Evolutionary conservation across 495 filamentous ascomycete genomes (phyloP).

Genomic region (Collariella sp.): DNA sequence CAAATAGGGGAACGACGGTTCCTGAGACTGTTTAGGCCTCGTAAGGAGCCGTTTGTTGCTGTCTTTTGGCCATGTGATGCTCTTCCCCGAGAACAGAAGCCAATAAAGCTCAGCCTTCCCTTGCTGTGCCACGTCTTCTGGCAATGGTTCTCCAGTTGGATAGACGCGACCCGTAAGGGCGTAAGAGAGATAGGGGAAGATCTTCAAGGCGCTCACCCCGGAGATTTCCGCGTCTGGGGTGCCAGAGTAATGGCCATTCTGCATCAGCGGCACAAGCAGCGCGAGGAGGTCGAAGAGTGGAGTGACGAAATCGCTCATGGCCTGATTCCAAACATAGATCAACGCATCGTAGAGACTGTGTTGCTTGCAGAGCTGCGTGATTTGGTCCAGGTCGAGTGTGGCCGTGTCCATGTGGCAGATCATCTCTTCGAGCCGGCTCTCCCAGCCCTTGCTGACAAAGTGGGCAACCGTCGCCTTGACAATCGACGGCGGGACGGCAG

Average conservation of each 20-base stretch:
- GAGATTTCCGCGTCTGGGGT: constrained; percentile 40
- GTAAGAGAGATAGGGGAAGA: constrained; percentile 92
- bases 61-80: constrained; percentile 54
- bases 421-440: constrained; percentile 81
- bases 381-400: constrained; percentile 90
- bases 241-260: constrained; percentile 40
- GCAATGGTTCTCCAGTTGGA: constrained; percentile 69
- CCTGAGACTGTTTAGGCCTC: constrained; percentile 35
- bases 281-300: constrained; percentile 76
- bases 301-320: constrained; percentile 78
- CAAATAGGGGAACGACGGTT: constrained; percentile 74
- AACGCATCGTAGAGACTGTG: constrained; percentile 89
- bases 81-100: constrained; percentile 82
- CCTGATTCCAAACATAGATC: constrained; percentile 95
- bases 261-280: constrained; percentile 54
- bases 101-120: constrained; percentile 85
- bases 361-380: constrained; percentile 81
- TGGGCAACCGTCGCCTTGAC: constrained; percentile 79
- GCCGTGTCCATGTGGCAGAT: constrained; percentile 85
- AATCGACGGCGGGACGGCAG: constrained; percentile 67
- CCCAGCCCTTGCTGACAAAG: constrained; percentile 62
- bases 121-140: constrained; percentile 55
- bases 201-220: constrained; percentile 68
- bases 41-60: constrained; percentile 47
- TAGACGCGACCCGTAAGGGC: constrained; percentile 85